phyloP scores from a whole-genome alignment of 169 alveolate genomes.

The Hammondia hammondi region DNA sequence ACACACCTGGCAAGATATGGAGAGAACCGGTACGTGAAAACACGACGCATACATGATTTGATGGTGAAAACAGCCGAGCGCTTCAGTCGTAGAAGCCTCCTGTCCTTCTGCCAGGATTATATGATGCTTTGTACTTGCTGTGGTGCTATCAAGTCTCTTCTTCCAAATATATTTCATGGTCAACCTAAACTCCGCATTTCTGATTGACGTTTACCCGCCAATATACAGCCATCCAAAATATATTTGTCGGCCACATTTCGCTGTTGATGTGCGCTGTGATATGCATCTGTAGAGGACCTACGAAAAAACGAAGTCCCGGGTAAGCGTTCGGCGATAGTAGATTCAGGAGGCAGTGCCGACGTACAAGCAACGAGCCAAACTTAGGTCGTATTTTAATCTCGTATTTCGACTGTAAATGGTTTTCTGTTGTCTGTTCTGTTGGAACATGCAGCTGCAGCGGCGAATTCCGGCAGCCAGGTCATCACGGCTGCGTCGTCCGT shows the following conservation, averaged over 20 bases:
- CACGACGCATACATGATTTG: neutral
- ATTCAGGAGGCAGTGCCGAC: too few species aligned
- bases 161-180: too few species aligned
- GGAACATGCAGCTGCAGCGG: neutral
- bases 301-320: neutral
- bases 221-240: too few species aligned
- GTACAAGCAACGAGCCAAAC: too few species aligned
- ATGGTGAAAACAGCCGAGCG: neutral
- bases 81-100: neutral
- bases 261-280: neutral
- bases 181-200: neutral
- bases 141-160: too few species aligned
- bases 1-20: constrained; percentile 40
- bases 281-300: neutral
- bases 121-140: too few species aligned
- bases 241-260: too few species aligned
- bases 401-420: too few species aligned
- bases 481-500: neutral
- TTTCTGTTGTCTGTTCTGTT: too few species aligned
- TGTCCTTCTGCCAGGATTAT: too few species aligned
- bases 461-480: neutral
- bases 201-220: neutral
- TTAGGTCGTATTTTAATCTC: too few species aligned
- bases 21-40: neutral
- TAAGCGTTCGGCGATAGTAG: too few species aligned